Evolutionary conservation across 768 basidiomycete species (phyloP), one percentile per base, ranked within the genome.

Genomic region (Psilocybe cyanescens): DNA sequence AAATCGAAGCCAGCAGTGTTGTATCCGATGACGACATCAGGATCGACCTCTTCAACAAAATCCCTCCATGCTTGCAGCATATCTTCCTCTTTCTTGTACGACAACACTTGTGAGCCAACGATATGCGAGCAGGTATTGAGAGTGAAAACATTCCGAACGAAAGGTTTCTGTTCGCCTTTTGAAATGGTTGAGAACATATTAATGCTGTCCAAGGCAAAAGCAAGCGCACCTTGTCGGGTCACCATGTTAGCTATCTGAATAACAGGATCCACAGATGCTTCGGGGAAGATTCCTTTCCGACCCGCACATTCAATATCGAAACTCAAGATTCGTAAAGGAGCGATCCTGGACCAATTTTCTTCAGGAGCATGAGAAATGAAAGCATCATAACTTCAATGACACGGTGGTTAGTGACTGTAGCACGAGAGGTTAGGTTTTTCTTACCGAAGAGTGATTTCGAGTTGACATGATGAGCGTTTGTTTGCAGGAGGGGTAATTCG

Each of bases 211-310:
- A 28, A 49, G 8, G 52, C 16, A 60, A 14, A 6, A 61, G 11
- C 37, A 60, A 31, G 65, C 77, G n/a, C 57, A 94, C 96, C 96
- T 85, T 99, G 97, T 4, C 92, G 84, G 37, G 96, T 98, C 9
- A 99, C 97, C 97, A 99, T 99, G 73, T 94, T 97, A 1, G 97
- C 97, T 61, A 99, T 99, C 70, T 99, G 97, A 68, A 99, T 99
- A 58, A 99, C 94, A 8, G 97, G 97, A 74, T 99, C 97, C 31
- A 83, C 72, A 8, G 88, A 79, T 7, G 97, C 83, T 70, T 99
- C 97, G 0, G 97, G 97, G 70, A 99, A 99, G 66, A 98, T 91
- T 31, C 97, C 97, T 70, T 98, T 98, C 28, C 97, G 81, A 19
- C 97, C 97, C 0, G 97, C 97, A 75, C 97, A 99, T 76, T 99